phyloP scores from a whole-genome alignment of 257 asterid species.

The Solanum chilense region DNA sequence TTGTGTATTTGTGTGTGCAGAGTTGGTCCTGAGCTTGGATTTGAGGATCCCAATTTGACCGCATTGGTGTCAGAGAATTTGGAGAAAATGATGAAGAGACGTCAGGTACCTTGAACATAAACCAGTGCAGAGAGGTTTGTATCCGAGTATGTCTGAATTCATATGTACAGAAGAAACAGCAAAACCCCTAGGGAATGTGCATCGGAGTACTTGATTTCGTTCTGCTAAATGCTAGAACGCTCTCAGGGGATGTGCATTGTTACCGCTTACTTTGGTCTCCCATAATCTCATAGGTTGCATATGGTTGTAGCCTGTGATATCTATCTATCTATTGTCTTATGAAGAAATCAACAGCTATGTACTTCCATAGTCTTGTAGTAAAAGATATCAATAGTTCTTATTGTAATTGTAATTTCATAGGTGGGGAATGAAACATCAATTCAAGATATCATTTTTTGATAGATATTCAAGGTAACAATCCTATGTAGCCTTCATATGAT shows the following conservation, averaged over 20 bases:
- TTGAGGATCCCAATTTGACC: constrained; percentile 82
- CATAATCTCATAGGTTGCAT: neutral
- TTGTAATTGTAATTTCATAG: neutral
- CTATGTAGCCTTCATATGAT: neutral
- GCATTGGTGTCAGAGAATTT: constrained; percentile 57
- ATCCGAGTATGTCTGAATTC: neutral
- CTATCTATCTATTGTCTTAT: neutral
- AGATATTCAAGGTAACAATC: neutral
- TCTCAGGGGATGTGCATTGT: neutral
- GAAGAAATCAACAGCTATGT: neutral
- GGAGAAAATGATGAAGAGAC: constrained; percentile 64
- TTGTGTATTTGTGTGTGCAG: constrained; percentile 26
- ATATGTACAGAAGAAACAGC: neutral
- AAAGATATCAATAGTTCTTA: neutral
- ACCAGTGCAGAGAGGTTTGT: neutral
- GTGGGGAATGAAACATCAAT: neutral
- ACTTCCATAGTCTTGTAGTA: neutral
- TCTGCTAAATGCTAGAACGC: neutral
- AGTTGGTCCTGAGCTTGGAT: constrained; percentile 69
- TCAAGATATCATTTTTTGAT: neutral
- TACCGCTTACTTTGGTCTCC: neutral
- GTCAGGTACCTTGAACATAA: constrained; percentile 59
- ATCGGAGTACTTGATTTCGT: neutral
- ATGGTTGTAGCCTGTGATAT: neutral
- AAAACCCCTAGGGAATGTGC: neutral